phyloP scores from a whole-genome alignment of 228 moss, liverwort and hornwort species.

The Sphagnum fallax region DNA sequence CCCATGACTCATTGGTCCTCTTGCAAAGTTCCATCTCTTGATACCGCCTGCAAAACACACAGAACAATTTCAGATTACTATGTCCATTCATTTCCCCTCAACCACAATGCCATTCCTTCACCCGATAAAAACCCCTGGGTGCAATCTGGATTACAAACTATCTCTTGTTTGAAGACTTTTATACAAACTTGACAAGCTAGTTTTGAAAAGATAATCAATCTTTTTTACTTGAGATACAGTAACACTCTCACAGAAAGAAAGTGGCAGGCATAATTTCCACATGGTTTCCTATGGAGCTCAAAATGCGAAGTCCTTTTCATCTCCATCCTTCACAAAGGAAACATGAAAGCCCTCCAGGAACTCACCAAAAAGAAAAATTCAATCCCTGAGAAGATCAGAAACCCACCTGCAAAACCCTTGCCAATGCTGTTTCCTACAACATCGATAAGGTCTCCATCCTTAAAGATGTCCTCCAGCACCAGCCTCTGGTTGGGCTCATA shows the following conservation, averaged over 20 bases:
- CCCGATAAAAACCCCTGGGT: background rate
- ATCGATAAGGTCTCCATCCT: conserved; percentile 88
- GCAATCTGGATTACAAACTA: background rate
- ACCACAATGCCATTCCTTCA: too few species aligned
- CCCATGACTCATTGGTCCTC: conserved; percentile 88
- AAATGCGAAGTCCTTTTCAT: too few species aligned
- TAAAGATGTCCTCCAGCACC: conserved; percentile 75
- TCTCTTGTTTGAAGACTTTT: too few species aligned
- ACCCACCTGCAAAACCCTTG: conserved; percentile 72
- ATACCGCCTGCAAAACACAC: conserved; percentile 66
- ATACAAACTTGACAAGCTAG: too few species aligned
- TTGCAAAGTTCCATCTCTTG: conserved; percentile 82
- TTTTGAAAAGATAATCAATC: too few species aligned
- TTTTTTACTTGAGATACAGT: too few species aligned
- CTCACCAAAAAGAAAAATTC: background rate
- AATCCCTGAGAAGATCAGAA: too few species aligned
- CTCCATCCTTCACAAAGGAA: background rate
- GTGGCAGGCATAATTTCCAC: too few species aligned
- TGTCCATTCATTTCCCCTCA: too few species aligned
- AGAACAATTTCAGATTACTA: background rate
- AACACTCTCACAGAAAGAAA: too few species aligned
- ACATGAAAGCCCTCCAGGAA: background rate
- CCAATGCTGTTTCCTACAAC: conserved; percentile 88
- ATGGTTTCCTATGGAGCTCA: too few species aligned
- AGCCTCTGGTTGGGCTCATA: conserved; percentile 66